These are phyloP conservation scores for Asterella californica DNA, from an alignment of 225 moss, liverwort and hornwort species.

Conservation along the genomic window DNA sequence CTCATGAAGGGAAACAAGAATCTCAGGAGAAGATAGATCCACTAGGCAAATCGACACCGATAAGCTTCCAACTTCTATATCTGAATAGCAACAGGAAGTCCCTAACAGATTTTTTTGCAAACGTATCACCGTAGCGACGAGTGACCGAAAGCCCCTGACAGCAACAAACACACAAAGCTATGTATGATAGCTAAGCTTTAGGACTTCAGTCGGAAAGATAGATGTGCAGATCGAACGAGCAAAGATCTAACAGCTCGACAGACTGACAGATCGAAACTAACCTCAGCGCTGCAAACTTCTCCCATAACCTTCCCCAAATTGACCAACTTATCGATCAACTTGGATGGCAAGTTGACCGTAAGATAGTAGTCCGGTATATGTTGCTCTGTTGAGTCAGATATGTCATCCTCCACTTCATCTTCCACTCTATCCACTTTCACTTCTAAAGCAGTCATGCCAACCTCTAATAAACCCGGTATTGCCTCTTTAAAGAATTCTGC, in stretches of 20 bases:
- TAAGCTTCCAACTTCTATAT: too few species aligned
- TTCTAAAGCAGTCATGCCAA: constrained; percentile 50
- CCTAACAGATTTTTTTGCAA: not conserved
- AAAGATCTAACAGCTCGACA: constrained; percentile 29
- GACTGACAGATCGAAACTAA: too few species aligned
- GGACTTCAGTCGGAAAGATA: too few species aligned
- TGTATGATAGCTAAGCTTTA: too few species aligned
- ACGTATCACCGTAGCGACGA: too few species aligned
- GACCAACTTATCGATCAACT: constrained; percentile 27
- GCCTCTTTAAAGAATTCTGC: constrained; percentile 69
- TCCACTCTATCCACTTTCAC: constrained; percentile 32
- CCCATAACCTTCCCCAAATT: constrained; percentile 38
- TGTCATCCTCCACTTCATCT: constrained; percentile 30
- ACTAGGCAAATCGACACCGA: not conserved
- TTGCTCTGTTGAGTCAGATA: not conserved
- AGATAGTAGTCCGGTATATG: not conserved
- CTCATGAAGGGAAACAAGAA: not conserved
- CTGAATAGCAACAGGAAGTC: too few species aligned
- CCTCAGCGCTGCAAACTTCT: constrained; percentile 33
- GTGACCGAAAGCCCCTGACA: not conserved
- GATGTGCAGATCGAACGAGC: not conserved
- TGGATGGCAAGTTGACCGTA: constrained; percentile 3
- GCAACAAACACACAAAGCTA: not conserved
- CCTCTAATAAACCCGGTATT: constrained; percentile 54
- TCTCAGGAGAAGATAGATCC: too few species aligned